phyloP scores from a whole-genome alignment of 805 yeast species.

The Priceomyces carsonii region DNA sequence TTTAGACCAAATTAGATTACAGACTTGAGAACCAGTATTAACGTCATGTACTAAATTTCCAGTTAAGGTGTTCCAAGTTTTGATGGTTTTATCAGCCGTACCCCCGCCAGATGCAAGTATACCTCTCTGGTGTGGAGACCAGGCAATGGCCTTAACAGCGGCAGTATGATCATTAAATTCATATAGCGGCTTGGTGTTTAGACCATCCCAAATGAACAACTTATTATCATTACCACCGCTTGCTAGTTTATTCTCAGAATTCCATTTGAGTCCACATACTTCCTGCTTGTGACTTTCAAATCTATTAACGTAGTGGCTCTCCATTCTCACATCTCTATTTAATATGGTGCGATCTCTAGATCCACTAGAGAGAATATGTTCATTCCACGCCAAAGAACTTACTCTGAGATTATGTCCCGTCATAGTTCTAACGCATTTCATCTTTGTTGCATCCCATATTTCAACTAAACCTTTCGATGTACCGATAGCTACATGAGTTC shows the following conservation, averaged over 20 bases:
- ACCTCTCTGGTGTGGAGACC: constrained; percentile 98
- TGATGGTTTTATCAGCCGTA: constrained; percentile 86
- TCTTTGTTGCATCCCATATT: constrained; percentile 88
- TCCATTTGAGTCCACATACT: constrained; percentile 96
- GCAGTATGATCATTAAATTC: constrained; percentile 84
- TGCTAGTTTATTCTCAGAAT: constrained; percentile 89
- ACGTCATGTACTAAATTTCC: constrained; percentile 74
- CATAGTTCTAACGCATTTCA: constrained; percentile 85
- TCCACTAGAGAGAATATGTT: constrained; percentile 84
- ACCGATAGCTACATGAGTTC: constrained; percentile 93
- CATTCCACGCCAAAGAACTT: constrained; percentile 91
- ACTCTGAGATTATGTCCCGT: constrained; percentile 87
- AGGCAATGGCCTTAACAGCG: constrained; percentile 93
- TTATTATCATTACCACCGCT: constrained; percentile 95
- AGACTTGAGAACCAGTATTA: constrained; percentile 96
- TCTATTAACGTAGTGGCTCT: constrained; percentile 74
- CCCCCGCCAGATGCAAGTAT: constrained; percentile 96
- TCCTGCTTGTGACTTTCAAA: constrained; percentile 85
- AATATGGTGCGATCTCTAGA: constrained; percentile 80
- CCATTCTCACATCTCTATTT: constrained; percentile 88
- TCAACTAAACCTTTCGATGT: constrained; percentile 85
- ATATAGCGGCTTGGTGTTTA: constrained; percentile 64
- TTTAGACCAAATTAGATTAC: constrained; percentile 90
- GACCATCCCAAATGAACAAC: constrained; percentile 85
- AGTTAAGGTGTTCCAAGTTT: constrained; percentile 88